Conservation (phyloP, 441 rosid genomes). For the Mallotus repandus region DNA sequence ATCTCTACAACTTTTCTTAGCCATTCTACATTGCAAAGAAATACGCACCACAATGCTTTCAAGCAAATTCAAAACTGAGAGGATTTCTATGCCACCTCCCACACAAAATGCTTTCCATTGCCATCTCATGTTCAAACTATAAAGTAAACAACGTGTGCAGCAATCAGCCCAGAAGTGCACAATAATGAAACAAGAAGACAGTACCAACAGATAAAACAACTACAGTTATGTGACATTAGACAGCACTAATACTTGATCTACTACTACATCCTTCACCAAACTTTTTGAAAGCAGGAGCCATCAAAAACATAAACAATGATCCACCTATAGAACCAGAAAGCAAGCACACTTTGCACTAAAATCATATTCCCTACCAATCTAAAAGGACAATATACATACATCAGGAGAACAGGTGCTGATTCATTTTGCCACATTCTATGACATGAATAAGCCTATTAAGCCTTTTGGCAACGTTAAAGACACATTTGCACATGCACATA, state of each 20-base stretch:
- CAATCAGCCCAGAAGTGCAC: background rate
- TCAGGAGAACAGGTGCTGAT: background rate
- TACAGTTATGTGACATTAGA: background rate
- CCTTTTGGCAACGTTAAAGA: background rate
- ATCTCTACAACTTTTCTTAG: background rate
- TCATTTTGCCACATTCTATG: background rate
- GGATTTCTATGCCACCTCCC: background rate
- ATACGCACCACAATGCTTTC: background rate
- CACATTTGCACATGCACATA: background rate
- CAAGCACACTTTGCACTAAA: background rate
- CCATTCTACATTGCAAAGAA: background rate
- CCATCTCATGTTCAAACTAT: background rate
- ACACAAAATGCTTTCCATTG: background rate
- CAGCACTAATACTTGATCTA: background rate
- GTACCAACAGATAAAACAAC: background rate
- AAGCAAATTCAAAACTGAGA: background rate
- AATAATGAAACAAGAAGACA: background rate
- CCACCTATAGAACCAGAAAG: background rate
- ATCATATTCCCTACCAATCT: background rate
- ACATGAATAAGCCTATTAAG: background rate
- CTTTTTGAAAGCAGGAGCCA: background rate
- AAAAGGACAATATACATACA: background rate
- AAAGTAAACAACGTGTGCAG: background rate
- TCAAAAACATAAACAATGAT: slow-evolving; percentile 7
- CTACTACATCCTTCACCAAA: background rate